Percentiles rank a stretch among this genome's conserved stretches.
These are phyloP conservation scores for Mycena sanguinolenta DNA, from an alignment of 768 basidiomycete genomes.

Conservation along the genomic window DNA sequence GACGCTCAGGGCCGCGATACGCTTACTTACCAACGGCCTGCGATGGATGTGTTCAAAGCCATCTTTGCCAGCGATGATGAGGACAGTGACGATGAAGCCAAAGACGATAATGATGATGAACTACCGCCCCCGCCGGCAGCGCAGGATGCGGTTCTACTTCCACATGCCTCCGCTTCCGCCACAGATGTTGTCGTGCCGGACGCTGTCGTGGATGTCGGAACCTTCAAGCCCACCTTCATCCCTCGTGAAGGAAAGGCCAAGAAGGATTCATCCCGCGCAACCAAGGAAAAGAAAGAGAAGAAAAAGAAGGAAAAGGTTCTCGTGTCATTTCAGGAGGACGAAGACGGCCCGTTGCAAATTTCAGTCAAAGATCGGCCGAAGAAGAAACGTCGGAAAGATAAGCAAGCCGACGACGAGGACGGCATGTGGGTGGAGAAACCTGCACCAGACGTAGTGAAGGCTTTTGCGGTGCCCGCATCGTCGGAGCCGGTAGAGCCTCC, in stretches of 20 bases:
- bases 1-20: slow-evolving; percentile 90
- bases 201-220: slow-evolving; percentile 61
- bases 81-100: slow-evolving; percentile 80
- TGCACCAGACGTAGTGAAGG: slow-evolving; percentile 62
- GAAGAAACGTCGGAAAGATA: slow-evolving; percentile 54
- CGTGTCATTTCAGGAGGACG: slow-evolving; percentile 72
- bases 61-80: slow-evolving; percentile 98
- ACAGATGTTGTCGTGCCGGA: slow-evolving; percentile 18
- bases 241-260: slow-evolving; percentile 67
- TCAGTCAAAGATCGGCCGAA: slow-evolving; percentile 44
- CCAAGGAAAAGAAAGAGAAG: slow-evolving; percentile 61
- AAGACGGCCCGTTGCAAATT: slow-evolving; percentile 47
- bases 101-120: slow-evolving; percentile 46
- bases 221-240: slow-evolving; percentile 92
- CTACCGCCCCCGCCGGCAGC: slow-evolving; percentile 22
- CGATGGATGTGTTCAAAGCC: slow-evolving; percentile 96
- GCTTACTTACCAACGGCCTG: slow-evolving; percentile 88
- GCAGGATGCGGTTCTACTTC: slow-evolving; percentile 35
- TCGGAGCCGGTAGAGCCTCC: slow-evolving; percentile 20
- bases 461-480: slow-evolving; percentile 23
- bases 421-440: slow-evolving; percentile 82
- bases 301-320: slow-evolving; percentile 67
- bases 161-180: slow-evolving; percentile 27
- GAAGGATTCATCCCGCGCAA: slow-evolving; percentile 38
- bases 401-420: slow-evolving; percentile 59